These are phyloP conservation scores for Scheffersomyces lignosus DNA, from an alignment of 805 yeast genomes.

Conservation along the genomic window DNA sequence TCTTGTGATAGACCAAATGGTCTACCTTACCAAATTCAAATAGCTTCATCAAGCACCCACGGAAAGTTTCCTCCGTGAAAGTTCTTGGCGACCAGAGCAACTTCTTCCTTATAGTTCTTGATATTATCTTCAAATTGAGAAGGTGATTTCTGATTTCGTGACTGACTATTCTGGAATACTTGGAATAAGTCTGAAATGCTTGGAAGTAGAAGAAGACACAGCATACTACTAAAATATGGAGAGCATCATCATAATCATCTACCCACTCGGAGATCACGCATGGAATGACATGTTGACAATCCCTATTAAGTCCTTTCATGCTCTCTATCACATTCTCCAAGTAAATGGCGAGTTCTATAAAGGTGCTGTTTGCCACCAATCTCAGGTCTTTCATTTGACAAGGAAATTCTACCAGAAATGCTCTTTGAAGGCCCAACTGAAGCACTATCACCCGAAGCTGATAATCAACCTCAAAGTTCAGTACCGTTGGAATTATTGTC, in stretches of 20 bases:
- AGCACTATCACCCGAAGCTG: background rate
- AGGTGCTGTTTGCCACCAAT: background rate
- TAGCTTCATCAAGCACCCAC: background rate
- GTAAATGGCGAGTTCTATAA: background rate
- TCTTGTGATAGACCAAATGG: background rate
- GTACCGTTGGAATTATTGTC: too few species aligned
- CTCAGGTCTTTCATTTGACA: background rate
- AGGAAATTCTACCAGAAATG: background rate
- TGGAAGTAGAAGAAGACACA: slow-evolving; percentile 7
- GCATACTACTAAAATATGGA: slow-evolving; percentile 1
- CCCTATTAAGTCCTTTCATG: too few species aligned
- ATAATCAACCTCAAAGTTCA: background rate
- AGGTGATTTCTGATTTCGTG: background rate
- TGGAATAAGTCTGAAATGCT: slow-evolving; percentile 3
- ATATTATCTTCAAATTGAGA: background rate
- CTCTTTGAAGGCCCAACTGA: background rate
- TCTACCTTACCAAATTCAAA: slow-evolving; percentile 3
- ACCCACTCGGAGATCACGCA: background rate
- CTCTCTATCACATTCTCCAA: background rate
- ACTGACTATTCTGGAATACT: background rate
- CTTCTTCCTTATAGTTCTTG: too few species aligned
- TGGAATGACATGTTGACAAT: background rate
- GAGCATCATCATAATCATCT: too few species aligned
- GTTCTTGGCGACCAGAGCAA: too few species aligned
- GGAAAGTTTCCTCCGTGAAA: slow-evolving; percentile 1